Conservation (phyloP, 2,329 filamentous ascomycete species). For the Xylariaceae sp. region DNA sequence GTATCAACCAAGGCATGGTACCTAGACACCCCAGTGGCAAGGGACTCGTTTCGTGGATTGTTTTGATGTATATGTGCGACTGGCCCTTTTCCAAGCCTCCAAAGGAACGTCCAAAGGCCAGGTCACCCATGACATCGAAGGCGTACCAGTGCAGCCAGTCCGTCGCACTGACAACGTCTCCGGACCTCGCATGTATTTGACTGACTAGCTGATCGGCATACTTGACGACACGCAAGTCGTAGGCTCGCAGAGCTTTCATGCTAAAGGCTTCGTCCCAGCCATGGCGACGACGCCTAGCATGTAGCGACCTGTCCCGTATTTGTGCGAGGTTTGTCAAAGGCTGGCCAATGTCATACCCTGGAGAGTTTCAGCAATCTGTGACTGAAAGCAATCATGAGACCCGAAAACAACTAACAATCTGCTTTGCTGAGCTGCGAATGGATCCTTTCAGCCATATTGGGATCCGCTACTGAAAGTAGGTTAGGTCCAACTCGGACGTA, state of each 20-base stretch:
- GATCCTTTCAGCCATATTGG: slow-evolving; percentile 11
- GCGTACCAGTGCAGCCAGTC: slow-evolving; percentile 15
- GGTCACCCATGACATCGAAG: slow-evolving; percentile 17
- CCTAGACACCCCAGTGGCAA: slow-evolving; percentile 10
- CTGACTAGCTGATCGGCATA: slow-evolving; percentile 14
- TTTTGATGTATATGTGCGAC: slow-evolving; percentile 13
- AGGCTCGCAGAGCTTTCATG: slow-evolving; percentile 11
- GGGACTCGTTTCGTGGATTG: slow-evolving; percentile 12
- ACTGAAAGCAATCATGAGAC: no score
- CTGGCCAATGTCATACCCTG: slow-evolving; percentile 16
- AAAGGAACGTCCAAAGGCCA: slow-evolving; percentile 15
- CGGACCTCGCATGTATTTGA: slow-evolving; percentile 9
- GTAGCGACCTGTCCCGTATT: slow-evolving; percentile 11
- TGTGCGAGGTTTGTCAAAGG: slow-evolving; percentile 12
- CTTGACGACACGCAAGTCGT: slow-evolving; percentile 14
- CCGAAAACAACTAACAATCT: slow-evolving; percentile 13
- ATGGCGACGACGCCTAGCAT: slow-evolving; percentile 13
- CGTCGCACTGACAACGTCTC: slow-evolving; percentile 10
- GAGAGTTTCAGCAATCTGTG: slow-evolving; percentile 1
- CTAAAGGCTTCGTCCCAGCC: slow-evolving; percentile 17
- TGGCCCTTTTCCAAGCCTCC: slow-evolving; percentile 7
- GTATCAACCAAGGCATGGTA: slow-evolving; percentile 13
- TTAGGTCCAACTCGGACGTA: slow-evolving; percentile 16
- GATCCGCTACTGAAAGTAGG: slow-evolving; percentile 14
- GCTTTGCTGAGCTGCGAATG: slow-evolving; percentile 13